Evolutionary conservation across 352 stramenopile genomes (phyloP), one percentile per base, ranked within the genome.

Genomic region (Pythium oligandrum): DNA sequence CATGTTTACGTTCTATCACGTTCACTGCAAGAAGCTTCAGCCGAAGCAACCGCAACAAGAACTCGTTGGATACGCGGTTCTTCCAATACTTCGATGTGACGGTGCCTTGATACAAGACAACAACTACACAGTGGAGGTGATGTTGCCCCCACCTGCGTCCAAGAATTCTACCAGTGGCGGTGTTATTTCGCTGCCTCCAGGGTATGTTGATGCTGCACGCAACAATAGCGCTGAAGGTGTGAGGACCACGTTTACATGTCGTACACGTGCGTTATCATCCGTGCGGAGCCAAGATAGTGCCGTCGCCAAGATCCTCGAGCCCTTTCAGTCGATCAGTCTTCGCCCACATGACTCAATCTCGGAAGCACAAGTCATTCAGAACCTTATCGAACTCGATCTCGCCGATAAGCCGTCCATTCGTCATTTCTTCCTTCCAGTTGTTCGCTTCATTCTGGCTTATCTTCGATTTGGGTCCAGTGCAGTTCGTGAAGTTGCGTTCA

Each of bases 21-120:
- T 92, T 0, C 78, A 92, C 52, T 92, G 81, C 69, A 92, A 92
- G 57, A 92, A 90, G 39, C 47, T 89, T 2, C 67, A 71, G 34
- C 59, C 66, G 0, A 70, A 64, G 31, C 76, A 92, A 44, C 67
- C 68, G 8, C 78, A 85, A 30, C 73, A 88, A 55, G 78, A 92
- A 34, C 62, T 92, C 6, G 48, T 90, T 0, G 78, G 76, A 2
- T 86, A 75, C 34, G 71, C 76, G 4, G 66, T 61, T 0, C 44
- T 90, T 0, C 78, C 81, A 3, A 26, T 92, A 6, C 44, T 90
- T 1, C 58, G 66, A 12, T 68, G 60, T 51, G 60, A 81, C 31
- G 81, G 78, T 11, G 74, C 76, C 0, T 55, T 88, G 30, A 35
- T 90, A 0, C 60, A 74, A 40, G 81, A 92, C 33, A 55, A 40